These are phyloP conservation scores for Zoysia japonica DNA, from an alignment of 176 grass and related monocot genomes.

Conservation along the genomic window DNA sequence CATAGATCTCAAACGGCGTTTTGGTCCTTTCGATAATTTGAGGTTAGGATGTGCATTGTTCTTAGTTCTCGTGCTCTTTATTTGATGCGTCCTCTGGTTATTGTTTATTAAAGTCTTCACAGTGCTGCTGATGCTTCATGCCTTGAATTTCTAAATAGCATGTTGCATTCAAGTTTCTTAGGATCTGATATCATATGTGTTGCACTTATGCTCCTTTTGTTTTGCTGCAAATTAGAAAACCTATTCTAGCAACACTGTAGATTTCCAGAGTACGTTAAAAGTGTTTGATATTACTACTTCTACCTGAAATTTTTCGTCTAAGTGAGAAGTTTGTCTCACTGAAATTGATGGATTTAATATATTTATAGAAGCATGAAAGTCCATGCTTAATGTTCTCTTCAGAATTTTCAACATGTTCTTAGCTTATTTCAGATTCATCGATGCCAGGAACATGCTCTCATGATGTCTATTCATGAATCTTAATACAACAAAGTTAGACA, in stretches of 20 bases:
- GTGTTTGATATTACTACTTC: not conserved
- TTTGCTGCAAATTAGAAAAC: not conserved
- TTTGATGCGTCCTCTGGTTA: not conserved
- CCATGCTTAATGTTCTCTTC: not conserved
- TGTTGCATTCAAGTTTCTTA: too few relatives aligned
- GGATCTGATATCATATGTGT: too few relatives aligned
- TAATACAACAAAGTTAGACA: not conserved
- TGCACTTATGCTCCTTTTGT: not conserved
- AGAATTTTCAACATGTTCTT: constrained; percentile 18
- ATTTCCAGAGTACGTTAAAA: not conserved
- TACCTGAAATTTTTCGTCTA: not conserved
- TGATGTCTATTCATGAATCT: constrained; percentile 9
- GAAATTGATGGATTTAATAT: constrained; percentile 14
- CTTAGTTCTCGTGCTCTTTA: not conserved
- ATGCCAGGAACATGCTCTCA: constrained; percentile 16
- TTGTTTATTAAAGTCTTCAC: not conserved
- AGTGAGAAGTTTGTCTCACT: not conserved
- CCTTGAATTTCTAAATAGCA: constrained; percentile 8
- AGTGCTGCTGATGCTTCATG: not conserved
- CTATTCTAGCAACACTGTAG: not conserved
- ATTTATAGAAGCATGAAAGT: not conserved
- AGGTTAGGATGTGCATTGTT: constrained; percentile 53
- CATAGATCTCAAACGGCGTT: constrained; percentile 75
- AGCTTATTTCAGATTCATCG: constrained; percentile 1
- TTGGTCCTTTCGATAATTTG: constrained; percentile 79